Evolutionary conservation across 139 green algal species (phyloP), one percentile per base, ranked within the genome.

Genomic region (Closterium sp.): DNA sequence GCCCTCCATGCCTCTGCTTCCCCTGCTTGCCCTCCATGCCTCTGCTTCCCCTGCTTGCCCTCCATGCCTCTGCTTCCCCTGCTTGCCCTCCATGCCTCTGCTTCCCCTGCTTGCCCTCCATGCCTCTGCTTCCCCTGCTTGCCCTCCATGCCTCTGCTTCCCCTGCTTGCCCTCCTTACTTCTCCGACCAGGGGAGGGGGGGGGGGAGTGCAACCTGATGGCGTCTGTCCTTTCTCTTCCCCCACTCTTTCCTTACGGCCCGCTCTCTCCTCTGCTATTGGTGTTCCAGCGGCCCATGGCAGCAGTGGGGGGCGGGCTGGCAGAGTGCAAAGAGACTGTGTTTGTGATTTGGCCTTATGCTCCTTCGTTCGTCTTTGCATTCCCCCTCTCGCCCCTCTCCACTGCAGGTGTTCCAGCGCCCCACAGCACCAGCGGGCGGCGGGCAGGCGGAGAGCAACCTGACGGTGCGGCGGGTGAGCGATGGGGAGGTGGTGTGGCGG

Each of bases 291-390:
- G 95, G 87, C 95, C 96, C 0, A 66, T 76, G 31, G 4, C 43
- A 25, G 9, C 43, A 69, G 43, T 1, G 4, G 43, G 43, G 43
- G 43, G 9, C 43, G 96, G 96, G 31, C 87, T 89, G 81, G 43
- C 43, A 16, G 90, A 91, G 32, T 96, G 96, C 89, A 97, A 97
- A 91, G 91, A 97, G 84, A 93, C 96, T 94, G 93, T 98, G 21
- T 97, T 12, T 12, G 5, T 25, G 43, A n/a, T 25, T 2, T 28
- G 38, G 16, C 3, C 19, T 2, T 69, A 16, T 25, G 10, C 3
- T 28, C 2, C 21, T 2, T 16, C 43, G n/a, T n/a, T n/a, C 23
- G 12, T 25, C 19, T 1, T 92, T 66, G 30, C 8, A 6, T 87
- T 92, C 16, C 88, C 89, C 32, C 7, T 30, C 33, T 64, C 89